Evolutionary conservation across 78 protist genomes (phyloP).

Genomic region (Dictyostelium purpureum): DNA sequence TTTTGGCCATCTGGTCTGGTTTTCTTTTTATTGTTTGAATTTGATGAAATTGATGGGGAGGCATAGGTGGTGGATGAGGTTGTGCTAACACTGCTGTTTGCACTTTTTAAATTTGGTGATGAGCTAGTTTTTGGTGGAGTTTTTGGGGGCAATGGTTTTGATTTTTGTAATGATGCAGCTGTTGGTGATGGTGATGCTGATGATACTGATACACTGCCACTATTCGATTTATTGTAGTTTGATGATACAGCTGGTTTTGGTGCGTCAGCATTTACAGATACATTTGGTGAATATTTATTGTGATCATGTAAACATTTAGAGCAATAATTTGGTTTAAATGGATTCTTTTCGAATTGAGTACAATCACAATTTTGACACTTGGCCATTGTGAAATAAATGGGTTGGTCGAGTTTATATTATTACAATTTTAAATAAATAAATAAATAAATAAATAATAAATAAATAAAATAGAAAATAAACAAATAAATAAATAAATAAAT

Average conservation of each 20-base stretch:
- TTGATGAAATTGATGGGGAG: background rate
- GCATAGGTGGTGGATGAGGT: too few species aligned
- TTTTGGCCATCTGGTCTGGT: background rate
- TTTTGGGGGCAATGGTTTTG: conserved; percentile 19
- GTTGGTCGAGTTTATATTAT: too few species aligned
- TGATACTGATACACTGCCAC: background rate
- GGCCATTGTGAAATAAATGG: background rate
- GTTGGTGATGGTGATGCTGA: background rate
- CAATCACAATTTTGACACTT: conserved; percentile 46
- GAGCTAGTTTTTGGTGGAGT: background rate
- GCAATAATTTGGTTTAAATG: conserved; percentile 54
- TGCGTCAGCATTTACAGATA: background rate
- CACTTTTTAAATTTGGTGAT: background rate
- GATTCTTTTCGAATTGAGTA: conserved; percentile 21
- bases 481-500: background rate
- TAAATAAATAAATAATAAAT: background rate
- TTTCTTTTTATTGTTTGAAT: background rate
- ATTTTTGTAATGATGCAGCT: background rate
- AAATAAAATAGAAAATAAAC: background rate
- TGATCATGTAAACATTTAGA: conserved; percentile 53
- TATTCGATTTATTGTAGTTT: background rate
- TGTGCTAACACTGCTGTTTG: background rate
- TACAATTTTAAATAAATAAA: background rate
- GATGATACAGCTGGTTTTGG: background rate
- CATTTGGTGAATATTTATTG: background rate